Evolutionary conservation across 169 alveolate species (phyloP).

Genomic region (Plasmodium reichenowi): DNA sequence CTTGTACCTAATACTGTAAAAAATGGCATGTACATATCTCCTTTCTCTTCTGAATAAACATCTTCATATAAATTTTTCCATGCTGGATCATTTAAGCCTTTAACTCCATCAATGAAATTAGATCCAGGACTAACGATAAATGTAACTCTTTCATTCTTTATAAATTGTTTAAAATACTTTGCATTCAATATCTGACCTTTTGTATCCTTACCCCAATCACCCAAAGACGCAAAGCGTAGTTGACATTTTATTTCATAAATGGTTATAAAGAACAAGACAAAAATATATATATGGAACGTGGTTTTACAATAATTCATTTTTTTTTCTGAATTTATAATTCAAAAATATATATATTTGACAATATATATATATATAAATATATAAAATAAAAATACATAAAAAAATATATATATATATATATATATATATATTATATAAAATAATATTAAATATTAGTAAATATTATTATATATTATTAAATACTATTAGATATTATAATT

Average conservation of each 20-base stretch:
- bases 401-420: no score
- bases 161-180: constrained; percentile 84
- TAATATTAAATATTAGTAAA: no score
- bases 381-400: neutral
- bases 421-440: neutral
- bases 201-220: constrained; percentile 90
- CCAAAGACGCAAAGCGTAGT: constrained; percentile 89
- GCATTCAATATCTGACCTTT: constrained; percentile 85
- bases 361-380: neutral
- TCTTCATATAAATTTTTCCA: constrained; percentile 87
- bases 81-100: constrained; percentile 82
- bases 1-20: constrained; percentile 91
- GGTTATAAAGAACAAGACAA: constrained; percentile 73
- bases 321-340: neutral
- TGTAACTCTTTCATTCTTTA: constrained; percentile 85
- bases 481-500: no score
- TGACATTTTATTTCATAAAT: constrained; percentile 79
- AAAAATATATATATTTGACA: neutral
- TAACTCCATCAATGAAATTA: constrained; percentile 89
- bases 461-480: no score
- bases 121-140: constrained; percentile 90
- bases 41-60: constrained; percentile 86
- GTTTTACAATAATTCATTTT: constrained; percentile 68
- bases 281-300: constrained; percentile 44
- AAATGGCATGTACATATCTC: constrained; percentile 88